Conservation (phyloP, 148 eudicot species). For the Chenopodium formosanum region DNA sequence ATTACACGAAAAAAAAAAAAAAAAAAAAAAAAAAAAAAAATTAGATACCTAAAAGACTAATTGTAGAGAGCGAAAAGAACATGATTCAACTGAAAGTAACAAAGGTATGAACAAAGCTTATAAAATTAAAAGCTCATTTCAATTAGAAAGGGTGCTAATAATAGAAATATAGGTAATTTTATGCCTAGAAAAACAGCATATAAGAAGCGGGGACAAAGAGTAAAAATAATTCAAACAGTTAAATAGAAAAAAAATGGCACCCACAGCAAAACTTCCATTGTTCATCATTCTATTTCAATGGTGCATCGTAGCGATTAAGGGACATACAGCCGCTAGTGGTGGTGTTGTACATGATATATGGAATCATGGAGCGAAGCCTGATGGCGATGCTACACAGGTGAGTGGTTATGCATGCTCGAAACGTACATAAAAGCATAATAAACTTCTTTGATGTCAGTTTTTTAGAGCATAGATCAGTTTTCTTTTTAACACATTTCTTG, state of each 20-base stretch:
- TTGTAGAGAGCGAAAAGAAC: conserved; percentile 8
- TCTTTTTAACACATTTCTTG: background rate
- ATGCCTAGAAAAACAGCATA: background rate
- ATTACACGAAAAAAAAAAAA: background rate
- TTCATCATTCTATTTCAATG: conserved; percentile 6
- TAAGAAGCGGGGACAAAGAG: background rate
- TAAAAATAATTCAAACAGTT: background rate
- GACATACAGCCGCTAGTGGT: background rate
- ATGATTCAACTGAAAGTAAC: background rate
- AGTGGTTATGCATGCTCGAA: background rate
- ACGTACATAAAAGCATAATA: background rate
- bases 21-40: background rate
- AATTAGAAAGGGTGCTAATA: background rate
- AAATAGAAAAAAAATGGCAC: conserved; percentile 22
- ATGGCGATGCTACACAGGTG: conserved; percentile 37
- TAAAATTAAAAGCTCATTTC: background rate
- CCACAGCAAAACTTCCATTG: conserved; percentile 13
- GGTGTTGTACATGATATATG: conserved; percentile 23
- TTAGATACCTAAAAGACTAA: background rate
- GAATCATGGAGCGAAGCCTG: conserved; percentile 27
- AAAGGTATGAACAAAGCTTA: background rate
- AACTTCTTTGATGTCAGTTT: background rate
- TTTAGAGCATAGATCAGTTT: background rate
- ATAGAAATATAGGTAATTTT: background rate
- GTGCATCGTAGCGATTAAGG: conserved; percentile 7